Evolutionary conservation across 345 rosid species (phyloP), one percentile per base, ranked within the genome.

Genomic region (Brassica juncea): DNA sequence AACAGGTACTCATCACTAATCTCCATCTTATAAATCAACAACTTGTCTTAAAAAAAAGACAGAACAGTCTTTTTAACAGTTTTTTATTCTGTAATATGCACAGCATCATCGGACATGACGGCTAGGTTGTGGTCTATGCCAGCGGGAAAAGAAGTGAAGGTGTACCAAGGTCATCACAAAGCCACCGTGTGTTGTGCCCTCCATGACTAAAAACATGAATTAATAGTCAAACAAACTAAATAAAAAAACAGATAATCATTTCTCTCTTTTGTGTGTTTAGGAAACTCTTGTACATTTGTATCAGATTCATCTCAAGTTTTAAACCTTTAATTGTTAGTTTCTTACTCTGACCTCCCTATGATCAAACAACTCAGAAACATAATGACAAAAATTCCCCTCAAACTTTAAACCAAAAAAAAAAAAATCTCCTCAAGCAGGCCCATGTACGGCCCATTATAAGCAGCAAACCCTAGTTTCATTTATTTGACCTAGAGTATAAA

Each of bases 151-250:
- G 95, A 84, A 73, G 91, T 88, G 4, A 85, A 83, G 69, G 87
- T 84, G 25, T 93, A 93, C 80, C 97, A 93, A 85, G 96, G 97
- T 19, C 98, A 94, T 83, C 95, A 87, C 74, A 95, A 94, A 72
- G 95, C 98, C 58, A 87, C 94, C 67, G 89, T 88, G n/a, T 95
- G 99, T 72, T 91, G 96, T 83, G 99, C 99, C 10, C 92, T 95
- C 74, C 97, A 93, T 63, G 97, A 95, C 44, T 80, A 49, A 65
- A 74, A 59, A n/a, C 58, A 37, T 47, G 31, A 23, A 8, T 25
- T 16, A 31, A 35, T 19, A 28, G 16, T 30, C 12, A 52, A 8
- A 21, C 1, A 25, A 47, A 16, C 27, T 62, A 49, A 68, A 60
- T 30, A 42, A 6, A 6, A 28, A 30, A 70, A 76, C 69, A 69